These are phyloP conservation scores for Bolboschoenoplectus hybrid DNA, from an alignment of 202 grass and related monocot genomes.

Conservation along the genomic window DNA sequence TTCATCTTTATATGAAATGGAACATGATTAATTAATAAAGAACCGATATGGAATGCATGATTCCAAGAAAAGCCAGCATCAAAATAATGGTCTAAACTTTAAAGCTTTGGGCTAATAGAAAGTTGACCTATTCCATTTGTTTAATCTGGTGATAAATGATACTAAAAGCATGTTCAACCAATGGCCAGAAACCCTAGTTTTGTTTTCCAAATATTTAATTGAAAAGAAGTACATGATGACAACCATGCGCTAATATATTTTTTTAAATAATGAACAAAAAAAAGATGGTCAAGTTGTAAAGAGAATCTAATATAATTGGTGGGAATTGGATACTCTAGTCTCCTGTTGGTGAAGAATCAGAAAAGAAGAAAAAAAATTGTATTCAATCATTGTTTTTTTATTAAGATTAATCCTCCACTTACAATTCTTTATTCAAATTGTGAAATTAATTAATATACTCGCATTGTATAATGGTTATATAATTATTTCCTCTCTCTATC, in stretches of 20 bases:
- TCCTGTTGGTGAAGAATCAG: constrained; percentile 34
- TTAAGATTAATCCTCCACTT: not conserved
- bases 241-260: not conserved
- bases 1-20: not conserved
- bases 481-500: no score
- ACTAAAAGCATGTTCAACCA: constrained; percentile 3
- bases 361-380: not conserved
- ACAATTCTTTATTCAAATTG: not conserved
- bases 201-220: constrained; percentile 24
- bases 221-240: constrained; percentile 20
- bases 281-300: constrained; percentile 37
- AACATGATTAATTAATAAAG: not conserved
- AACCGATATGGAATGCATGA: constrained; percentile 6
- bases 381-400: not conserved
- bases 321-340: constrained; percentile 31
- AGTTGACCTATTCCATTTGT: constrained; percentile 30
- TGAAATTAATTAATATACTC: not conserved
- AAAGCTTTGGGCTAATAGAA: constrained; percentile 9
- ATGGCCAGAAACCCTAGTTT: constrained; percentile 24
- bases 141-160: constrained; percentile 6
- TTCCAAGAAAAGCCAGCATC: not conserved
- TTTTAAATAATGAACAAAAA: constrained; percentile 18
- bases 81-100: constrained; percentile 1
- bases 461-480: no score
- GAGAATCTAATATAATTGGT: constrained; percentile 35